Base-by-base conservation (phyloP, 805 yeast species). In the Starmerella bacillaris region DNA sequence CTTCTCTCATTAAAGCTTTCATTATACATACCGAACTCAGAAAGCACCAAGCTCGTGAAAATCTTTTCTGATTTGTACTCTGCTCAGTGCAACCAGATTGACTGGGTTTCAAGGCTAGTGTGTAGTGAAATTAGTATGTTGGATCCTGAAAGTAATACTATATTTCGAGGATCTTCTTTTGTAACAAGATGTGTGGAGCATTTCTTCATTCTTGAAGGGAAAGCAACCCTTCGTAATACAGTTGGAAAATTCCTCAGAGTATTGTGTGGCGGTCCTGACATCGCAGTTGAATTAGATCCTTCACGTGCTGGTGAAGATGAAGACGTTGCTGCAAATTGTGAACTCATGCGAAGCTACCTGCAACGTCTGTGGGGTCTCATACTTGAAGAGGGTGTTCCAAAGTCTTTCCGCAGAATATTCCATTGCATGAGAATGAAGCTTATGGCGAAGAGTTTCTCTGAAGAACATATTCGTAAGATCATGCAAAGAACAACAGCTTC, bases 81-180 rank as follows among this genome's bases (percentile, higher is more conserved):
- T 50, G 64, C 79, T 15, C 57, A 76, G 26, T 70, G 71, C 5
- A 62, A 62, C 32, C 89, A 78, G 44, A 68, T 72, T 28, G 70
- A 67, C 15, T 83, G 92, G 84, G 70, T 86, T 43, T 63, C 65
- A 37, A 64, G 72, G 0, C 57, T 84, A 37, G 71, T 79, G 54
- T 74, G 73, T 22, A 62, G 58, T 15, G 95, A 83, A 51, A 59
- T 82, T 30, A 39, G 36, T 11, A 46, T 40, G 15, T 26, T 56
- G 7, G 34, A 37, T 27, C 19, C 27, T 28, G 16, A 16, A n/a
- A 3, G 65, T 68, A 43, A 74, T 69, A 66, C 79, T 0, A 51
- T 80, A 12, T 86, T 86, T 49, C 64, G 98, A 45, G 94, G 94
- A 0, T 78, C 80, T 37, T 73, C 93, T 1, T 63, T 86, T 4